These are phyloP conservation scores for Pleurozium schreberi DNA, from an alignment of 225 moss, liverwort and hornwort species.

Conservation along the genomic window DNA sequence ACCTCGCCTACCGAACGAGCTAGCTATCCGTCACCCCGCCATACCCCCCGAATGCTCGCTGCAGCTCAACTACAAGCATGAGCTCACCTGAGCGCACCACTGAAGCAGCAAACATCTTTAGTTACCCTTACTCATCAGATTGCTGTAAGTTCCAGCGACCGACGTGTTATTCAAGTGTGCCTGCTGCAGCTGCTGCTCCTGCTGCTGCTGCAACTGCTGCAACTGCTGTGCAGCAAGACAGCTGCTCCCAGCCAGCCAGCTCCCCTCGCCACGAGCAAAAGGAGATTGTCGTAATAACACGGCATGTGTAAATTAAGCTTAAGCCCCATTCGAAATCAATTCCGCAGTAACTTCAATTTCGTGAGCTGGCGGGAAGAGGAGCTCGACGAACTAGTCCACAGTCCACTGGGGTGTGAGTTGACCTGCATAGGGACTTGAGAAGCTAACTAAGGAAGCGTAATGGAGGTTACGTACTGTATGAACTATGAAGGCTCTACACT, in stretches of 20 bases:
- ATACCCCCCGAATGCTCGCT: background rate
- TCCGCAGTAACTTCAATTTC: background rate
- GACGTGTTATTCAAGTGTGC: background rate
- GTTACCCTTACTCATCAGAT: background rate
- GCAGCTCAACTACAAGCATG: background rate
- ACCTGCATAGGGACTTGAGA: background rate
- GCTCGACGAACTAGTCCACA: too few species aligned
- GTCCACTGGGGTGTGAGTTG: background rate
- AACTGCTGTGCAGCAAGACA: slow-evolving; percentile 9
- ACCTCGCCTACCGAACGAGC: background rate
- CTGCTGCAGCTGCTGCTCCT: background rate
- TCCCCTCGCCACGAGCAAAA: background rate
- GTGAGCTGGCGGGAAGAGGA: slow-evolving; percentile 9
- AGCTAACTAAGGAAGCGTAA: background rate
- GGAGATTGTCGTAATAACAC: background rate
- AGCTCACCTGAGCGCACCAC: background rate
- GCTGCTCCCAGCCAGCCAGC: slow-evolving; percentile 6
- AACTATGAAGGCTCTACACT: background rate
- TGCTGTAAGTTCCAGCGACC: background rate
- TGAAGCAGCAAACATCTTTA: background rate
- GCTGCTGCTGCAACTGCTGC: background rate
- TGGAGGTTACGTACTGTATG: too few species aligned
- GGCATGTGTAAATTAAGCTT: slow-evolving; percentile 3
- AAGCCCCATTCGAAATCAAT: background rate
- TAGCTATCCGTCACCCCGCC: background rate